Percentiles rank a stretch among this genome's conserved stretches.
Evolutionary conservation across 495 filamentous ascomycete genomes (phyloP).

Genomic region (Daldinia bambusicola): DNA sequence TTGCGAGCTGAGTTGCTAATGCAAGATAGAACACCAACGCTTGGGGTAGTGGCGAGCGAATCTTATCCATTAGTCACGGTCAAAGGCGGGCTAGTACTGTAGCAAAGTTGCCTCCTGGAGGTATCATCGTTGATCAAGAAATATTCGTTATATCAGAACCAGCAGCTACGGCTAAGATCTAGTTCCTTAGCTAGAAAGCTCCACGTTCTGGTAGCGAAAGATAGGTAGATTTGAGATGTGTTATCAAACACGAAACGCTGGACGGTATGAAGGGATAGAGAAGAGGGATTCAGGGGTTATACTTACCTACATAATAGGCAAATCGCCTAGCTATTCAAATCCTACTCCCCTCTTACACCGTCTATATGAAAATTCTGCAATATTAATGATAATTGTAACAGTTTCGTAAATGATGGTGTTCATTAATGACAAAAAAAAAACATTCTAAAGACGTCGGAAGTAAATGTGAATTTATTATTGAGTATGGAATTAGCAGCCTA

Average conservation of each 20-base stretch:
- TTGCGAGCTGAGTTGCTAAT: too few relatives aligned
- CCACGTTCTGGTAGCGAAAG: too few relatives aligned
- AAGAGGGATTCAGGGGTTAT: not conserved
- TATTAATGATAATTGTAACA: not conserved
- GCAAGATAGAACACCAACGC: too few relatives aligned
- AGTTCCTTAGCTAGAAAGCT: too few relatives aligned
- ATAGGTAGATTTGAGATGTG: too few relatives aligned
- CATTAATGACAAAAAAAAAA: too few relatives aligned
- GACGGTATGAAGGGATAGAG: not conserved
- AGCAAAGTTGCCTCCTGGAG: not conserved
- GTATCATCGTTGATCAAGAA: not conserved
- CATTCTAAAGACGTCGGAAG: not conserved
- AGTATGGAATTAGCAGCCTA: constrained; percentile 24
- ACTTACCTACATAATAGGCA: not conserved
- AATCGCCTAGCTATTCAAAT: not conserved
- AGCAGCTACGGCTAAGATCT: not conserved
- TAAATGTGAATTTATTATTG: constrained; percentile 20
- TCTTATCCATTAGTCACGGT: too few relatives aligned
- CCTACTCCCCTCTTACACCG: not conserved
- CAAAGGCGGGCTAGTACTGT: not conserved
- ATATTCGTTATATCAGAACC: not conserved
- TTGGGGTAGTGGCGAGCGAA: too few relatives aligned
- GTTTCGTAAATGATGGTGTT: too few relatives aligned
- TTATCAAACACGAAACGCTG: too few relatives aligned
- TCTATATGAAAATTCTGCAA: not conserved